These are phyloP conservation scores for Erigeron philadelphicus DNA, from an alignment of 140 eudicot species.

Conservation along the genomic window DNA sequence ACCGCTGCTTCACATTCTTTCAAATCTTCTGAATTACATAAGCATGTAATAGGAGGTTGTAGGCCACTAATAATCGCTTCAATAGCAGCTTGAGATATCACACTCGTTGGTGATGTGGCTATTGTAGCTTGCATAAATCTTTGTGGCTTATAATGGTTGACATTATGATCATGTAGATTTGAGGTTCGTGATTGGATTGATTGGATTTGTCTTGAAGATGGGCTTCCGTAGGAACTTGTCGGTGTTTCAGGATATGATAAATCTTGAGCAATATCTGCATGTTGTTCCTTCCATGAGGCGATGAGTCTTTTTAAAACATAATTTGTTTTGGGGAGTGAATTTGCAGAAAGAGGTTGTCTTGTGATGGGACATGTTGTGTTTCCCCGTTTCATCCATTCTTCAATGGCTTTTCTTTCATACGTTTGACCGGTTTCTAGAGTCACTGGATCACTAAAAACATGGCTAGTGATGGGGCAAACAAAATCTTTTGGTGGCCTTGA, in stretches of 20 bases:
- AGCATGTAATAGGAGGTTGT: constrained; percentile 51
- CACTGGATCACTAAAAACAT: constrained; percentile 65
- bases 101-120: constrained; percentile 62
- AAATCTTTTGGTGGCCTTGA: constrained; percentile 84
- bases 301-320: constrained; percentile 75
- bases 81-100: constrained; percentile 69
- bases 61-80: constrained; percentile 57
- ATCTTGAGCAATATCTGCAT: constrained; percentile 61
- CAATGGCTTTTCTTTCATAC: constrained; percentile 82
- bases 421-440: constrained; percentile 92
- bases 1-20: constrained; percentile 70
- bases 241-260: constrained; percentile 56
- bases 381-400: constrained; percentile 84
- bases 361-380: constrained; percentile 84
- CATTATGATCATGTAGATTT: constrained; percentile 23
- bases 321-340: constrained; percentile 65
- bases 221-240: constrained; percentile 34
- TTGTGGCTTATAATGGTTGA: constrained; percentile 29
- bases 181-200: constrained; percentile 31
- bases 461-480: constrained; percentile 82
- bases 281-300: constrained; percentile 74
- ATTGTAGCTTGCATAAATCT: constrained; percentile 45
- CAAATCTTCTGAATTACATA: constrained; percentile 62
- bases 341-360: constrained; percentile 62
- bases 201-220: constrained; percentile 34